phyloP scores from a whole-genome alignment of 2,329 filamentous ascomycete genomes.

The Neonectria sp. region DNA sequence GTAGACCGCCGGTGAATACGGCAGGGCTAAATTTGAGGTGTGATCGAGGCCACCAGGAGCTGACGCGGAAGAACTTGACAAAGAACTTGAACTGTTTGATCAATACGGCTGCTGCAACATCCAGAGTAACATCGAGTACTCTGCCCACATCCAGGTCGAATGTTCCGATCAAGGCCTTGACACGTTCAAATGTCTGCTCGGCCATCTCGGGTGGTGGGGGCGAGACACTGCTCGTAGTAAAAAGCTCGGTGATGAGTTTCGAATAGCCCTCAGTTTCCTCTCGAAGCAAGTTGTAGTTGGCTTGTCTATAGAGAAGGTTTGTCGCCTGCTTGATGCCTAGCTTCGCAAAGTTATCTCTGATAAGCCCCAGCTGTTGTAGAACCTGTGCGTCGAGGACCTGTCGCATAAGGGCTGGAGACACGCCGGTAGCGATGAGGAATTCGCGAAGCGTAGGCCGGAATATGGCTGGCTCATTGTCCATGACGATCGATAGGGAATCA shows the following conservation, averaged over 20 bases:
- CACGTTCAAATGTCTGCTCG: conserved; percentile 88
- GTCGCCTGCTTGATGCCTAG: conserved; percentile 92
- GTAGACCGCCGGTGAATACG: conserved; percentile 77
- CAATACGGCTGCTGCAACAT: conserved; percentile 93
- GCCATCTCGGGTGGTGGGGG: conserved; percentile 83
- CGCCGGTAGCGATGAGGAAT: conserved; percentile 80
- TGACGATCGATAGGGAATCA: conserved; percentile 85
- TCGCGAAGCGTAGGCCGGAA: conserved; percentile 70
- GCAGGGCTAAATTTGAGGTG: conserved; percentile 58
- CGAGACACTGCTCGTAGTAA: conserved; percentile 85
- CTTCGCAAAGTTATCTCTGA: conserved; percentile 86
- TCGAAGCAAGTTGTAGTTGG: conserved; percentile 94
- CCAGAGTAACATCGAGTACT: conserved; percentile 93
- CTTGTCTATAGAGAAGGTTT: conserved; percentile 93
- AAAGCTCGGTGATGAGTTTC: conserved; percentile 95
- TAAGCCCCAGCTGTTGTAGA: conserved; percentile 82
- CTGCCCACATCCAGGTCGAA: conserved; percentile 97
- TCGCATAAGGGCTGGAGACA: conserved; percentile 82
- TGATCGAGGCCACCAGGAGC: conserved; percentile 95
- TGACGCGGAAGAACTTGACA: conserved; percentile 90
- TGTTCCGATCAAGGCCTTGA: conserved; percentile 95
- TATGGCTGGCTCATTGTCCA: conserved; percentile 75
- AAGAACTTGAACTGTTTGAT: conserved; percentile 96
- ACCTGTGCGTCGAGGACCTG: conserved; percentile 85
- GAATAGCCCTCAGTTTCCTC: conserved; percentile 98